These are phyloP conservation scores for Phialocephala sp. DNA, from an alignment of 2,329 filamentous ascomycete species.

Conservation along the genomic window DNA sequence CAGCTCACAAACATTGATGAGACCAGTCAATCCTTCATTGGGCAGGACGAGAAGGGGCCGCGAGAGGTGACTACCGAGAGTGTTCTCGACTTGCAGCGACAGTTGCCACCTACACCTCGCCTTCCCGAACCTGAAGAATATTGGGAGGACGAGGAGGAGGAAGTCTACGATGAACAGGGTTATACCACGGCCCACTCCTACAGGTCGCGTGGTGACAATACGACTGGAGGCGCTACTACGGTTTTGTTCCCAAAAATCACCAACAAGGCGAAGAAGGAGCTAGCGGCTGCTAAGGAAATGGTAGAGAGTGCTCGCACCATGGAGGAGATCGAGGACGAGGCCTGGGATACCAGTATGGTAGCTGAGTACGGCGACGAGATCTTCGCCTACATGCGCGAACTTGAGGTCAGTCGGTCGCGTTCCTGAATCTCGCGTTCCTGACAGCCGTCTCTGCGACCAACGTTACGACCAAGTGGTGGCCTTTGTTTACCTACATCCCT, in stretches of 20 bases:
- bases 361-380: slow-evolving; percentile 97
- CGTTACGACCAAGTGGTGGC: slow-evolving; percentile 20
- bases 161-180: slow-evolving; percentile 67
- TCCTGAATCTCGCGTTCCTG: slow-evolving; percentile 23
- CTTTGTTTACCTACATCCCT: slow-evolving; percentile 30
- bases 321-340: slow-evolving; percentile 86
- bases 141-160: slow-evolving; percentile 76
- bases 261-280: slow-evolving; percentile 71
- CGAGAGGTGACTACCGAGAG: neutral
- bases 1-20: slow-evolving; percentile 20
- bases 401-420: slow-evolving; percentile 68
- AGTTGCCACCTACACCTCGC: slow-evolving; percentile 34
- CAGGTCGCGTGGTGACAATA: slow-evolving; percentile 76
- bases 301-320: slow-evolving; percentile 49
- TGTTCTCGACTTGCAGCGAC: slow-evolving; percentile 25
- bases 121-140: slow-evolving; percentile 69
- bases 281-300: slow-evolving; percentile 60
- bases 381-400: slow-evolving; percentile 85
- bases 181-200: slow-evolving; percentile 80
- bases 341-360: slow-evolving; percentile 96
- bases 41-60: slow-evolving; percentile 21
- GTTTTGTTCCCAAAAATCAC: slow-evolving; percentile 77
- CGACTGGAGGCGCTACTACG: slow-evolving; percentile 65
- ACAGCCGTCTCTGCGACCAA: slow-evolving; percentile 18
- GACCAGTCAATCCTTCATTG: neutral